Conservation (phyloP, 2,329 filamentous ascomycete genomes). For the Botryosphaeria dothidea region DNA sequence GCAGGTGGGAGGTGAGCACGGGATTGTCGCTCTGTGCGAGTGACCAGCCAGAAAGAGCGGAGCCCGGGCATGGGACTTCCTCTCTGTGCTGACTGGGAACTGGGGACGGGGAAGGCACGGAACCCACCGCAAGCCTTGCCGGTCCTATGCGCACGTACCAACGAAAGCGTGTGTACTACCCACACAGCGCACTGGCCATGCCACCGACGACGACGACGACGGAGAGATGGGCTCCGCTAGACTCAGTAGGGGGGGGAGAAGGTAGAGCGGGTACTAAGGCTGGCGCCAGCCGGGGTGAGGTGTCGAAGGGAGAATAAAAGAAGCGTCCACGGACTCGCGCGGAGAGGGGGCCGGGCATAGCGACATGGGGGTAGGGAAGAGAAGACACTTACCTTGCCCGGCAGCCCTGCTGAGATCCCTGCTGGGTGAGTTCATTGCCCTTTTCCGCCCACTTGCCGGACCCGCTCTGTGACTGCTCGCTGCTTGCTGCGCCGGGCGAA, state of each 20-base stretch:
- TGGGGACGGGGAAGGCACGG: no score
- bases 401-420: background rate
- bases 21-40: slow-evolving; percentile 20
- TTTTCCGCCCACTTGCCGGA: background rate
- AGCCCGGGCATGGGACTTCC: background rate
- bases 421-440: background rate
- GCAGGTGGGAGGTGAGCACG: slow-evolving; percentile 18
- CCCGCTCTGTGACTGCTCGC: background rate
- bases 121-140: background rate
- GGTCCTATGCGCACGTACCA: background rate
- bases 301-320: background rate
- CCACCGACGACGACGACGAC: background rate
- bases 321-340: slow-evolving; percentile 3
- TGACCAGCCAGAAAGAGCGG: background rate
- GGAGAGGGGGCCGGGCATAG: slow-evolving; percentile 6
- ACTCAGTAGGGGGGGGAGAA: background rate
- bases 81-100: no score
- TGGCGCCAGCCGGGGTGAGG: background rate
- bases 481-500: background rate
- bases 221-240: background rate
- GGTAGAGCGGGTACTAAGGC: slow-evolving; percentile 1
- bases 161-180: background rate
- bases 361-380: background rate
- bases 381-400: background rate
- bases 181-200: background rate